Base-by-base conservation (phyloP, 208 protist species). In the Trypanosoma conorhini region DNA sequence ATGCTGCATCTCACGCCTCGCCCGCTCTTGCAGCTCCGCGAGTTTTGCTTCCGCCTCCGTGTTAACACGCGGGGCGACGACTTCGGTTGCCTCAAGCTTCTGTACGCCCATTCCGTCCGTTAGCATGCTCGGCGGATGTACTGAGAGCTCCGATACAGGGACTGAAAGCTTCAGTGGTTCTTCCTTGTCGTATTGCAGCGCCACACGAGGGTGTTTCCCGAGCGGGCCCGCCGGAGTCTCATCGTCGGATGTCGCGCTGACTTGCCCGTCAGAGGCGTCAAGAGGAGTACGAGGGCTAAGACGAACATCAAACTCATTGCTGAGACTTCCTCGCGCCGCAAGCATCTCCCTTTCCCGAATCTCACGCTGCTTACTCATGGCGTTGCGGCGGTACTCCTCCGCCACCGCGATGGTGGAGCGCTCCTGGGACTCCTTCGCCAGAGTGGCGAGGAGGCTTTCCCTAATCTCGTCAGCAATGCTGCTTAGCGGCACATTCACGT, bases 191-290 rank as follows among this genome's bases (percentile, higher is more conserved):
- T 54, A 26, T 0, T 12, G 50, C 50, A 54, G 50, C 3, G 9
- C 17, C 12, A 0, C 50, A 54, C 7, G 17, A 54, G 17, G 15
- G 24, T 28, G 17, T 13, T 30, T 19, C 35, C 12, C 60, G 24
- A 9, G 46, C 15, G 22, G 52, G 59, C 13, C 46, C 31, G 40
- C 19, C 1, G 64, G 52, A 7, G 26, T 62, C 28, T 88, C 86
- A 62, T 94, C 88, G 56, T 94, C 83, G 4, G 88, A 94, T 0
- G 86, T 90, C 51, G 42, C 80, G 62, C 85, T 91, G 3, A 94
- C 86, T 67, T 89, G 85, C 24, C 35, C 58, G 3, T 73, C 62
- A 9, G 72, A 63, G 38, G 46, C 40, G 60, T 75, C 60, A 28
- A 44, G 26, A 62, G 67, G 66, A 0, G 59, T 78, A 35, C 51